Evolutionary conservation across 306 rosid genomes (phyloP).

Genomic region (Psophocarpus tetragonolobus): DNA sequence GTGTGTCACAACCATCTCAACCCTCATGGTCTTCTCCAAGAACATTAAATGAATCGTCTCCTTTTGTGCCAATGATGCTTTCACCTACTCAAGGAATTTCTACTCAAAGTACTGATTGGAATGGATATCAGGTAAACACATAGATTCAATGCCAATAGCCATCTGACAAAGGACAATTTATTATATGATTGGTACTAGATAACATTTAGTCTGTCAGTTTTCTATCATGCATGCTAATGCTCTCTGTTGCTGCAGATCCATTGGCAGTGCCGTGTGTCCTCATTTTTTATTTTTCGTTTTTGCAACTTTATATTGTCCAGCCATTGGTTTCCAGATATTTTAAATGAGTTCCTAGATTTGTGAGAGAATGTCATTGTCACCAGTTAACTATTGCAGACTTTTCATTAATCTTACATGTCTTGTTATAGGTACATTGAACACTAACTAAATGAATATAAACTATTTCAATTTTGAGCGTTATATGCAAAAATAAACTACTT

Average conservation of each 20-base stretch:
- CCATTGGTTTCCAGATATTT: not conserved
- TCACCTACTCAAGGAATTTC: slow-evolving; percentile 64
- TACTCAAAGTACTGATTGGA: slow-evolving; percentile 73
- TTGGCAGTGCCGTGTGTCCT: not conserved
- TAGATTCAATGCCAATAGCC: slow-evolving; percentile 3
- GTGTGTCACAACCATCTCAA: slow-evolving; percentile 54
- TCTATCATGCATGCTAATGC: slow-evolving; percentile 7
- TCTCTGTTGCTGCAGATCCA: not conserved
- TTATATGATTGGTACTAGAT: not conserved
- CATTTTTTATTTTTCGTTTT: not conserved
- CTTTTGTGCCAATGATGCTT: slow-evolving; percentile 65
- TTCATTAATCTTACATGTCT: not conserved
- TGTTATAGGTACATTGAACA: not conserved
- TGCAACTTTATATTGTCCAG: not conserved
- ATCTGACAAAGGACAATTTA: not conserved
- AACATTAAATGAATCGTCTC: slow-evolving; percentile 62
- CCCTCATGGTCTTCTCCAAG: slow-evolving; percentile 70
- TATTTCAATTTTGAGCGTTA: slow-evolving; percentile 11
- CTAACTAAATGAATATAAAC: not conserved
- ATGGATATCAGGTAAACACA: slow-evolving; percentile 71
- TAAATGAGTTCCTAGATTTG: not conserved
- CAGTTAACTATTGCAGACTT: slow-evolving; percentile 14
- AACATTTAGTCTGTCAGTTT: slow-evolving; percentile 18
- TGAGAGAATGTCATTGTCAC: slow-evolving; percentile 16
- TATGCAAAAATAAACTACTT: not conserved